A percentile compares a stretch with the other conserved stretches of the same genome.
Evolutionary conservation across 148 eudicot species (phyloP).

Genomic region (Heliosperma pusillum): DNA sequence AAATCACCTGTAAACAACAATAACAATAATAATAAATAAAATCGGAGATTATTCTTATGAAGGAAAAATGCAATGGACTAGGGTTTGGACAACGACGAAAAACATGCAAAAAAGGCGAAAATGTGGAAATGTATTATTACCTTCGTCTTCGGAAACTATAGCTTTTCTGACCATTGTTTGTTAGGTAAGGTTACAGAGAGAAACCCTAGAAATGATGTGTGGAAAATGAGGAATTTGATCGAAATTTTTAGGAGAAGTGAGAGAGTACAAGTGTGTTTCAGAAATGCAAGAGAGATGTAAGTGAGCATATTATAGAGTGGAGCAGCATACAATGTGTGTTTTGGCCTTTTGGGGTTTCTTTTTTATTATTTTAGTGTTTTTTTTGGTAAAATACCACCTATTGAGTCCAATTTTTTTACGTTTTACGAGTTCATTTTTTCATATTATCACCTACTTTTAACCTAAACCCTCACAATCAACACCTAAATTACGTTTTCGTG

Average conservation of each 20-base stretch:
- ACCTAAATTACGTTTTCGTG: too few species aligned
- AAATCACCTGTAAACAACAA: conserved; percentile 48
- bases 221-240: background rate
- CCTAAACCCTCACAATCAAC: too few species aligned
- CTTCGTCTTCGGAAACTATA: conserved; percentile 69
- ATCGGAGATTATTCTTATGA: background rate
- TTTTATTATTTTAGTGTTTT: too few species aligned
- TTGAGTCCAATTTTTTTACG: too few species aligned
- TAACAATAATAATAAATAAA: conserved; percentile 7
- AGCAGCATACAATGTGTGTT: too few species aligned
- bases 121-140: conserved; percentile 16
- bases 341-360: too few species aligned
- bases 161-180: conserved; percentile 44
- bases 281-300: conserved; percentile 3
- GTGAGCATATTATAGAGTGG: background rate
- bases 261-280: background rate
- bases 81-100: conserved; percentile 22
- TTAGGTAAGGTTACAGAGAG: background rate
- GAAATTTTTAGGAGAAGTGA: background rate
- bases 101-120: background rate
- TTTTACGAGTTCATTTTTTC: too few species aligned
- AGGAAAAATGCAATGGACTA: conserved; percentile 11
- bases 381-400: too few species aligned
- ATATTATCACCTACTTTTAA: too few species aligned
- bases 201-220: conserved; percentile 25